phyloP scores from a whole-genome alignment of 2,329 filamentous ascomycete genomes.

The Coniochaeta pulveracea region DNA sequence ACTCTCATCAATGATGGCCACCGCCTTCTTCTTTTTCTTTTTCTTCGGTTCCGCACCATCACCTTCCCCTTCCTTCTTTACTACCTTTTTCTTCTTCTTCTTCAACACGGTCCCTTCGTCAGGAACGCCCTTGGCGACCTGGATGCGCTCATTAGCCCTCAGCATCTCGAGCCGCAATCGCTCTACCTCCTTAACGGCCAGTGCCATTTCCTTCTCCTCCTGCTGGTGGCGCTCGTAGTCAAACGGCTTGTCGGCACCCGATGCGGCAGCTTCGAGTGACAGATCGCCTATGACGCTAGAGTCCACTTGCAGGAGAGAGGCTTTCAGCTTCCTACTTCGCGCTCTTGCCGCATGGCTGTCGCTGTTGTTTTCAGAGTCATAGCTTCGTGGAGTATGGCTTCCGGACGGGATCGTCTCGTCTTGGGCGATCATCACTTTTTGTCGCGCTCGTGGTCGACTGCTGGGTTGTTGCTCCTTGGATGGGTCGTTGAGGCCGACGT shows the following conservation, averaged over 20 bases:
- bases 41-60: conserved; percentile 11
- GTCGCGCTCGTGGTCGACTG: conserved; percentile 30
- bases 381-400: conserved; percentile 33
- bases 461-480: conserved; percentile 7
- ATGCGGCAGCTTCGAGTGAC: conserved; percentile 58
- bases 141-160: conserved; percentile 62
- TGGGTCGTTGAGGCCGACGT: conserved; percentile 15
- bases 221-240: conserved; percentile 57
- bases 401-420: conserved; percentile 58
- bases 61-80: conserved; percentile 11
- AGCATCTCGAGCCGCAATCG: conserved; percentile 81
- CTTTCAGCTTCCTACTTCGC: conserved; percentile 41
- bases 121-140: conserved; percentile 57
- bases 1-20: conserved; percentile 10
- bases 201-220: conserved; percentile 81
- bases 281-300: conserved; percentile 70
- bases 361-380: conserved; percentile 44
- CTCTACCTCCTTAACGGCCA: conserved; percentile 83
- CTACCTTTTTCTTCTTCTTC: conserved; percentile 55
- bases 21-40: conserved; percentile 19
- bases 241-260: conserved; percentile 32
- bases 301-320: conserved; percentile 68
- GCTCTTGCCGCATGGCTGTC: conserved; percentile 35
- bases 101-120: conserved; percentile 54
- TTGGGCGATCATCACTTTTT: conserved; percentile 55